These are phyloP conservation scores for Entomortierella chlamydospora DNA, from an alignment of 192 early-diverging fungal species.

Conservation along the genomic window DNA sequence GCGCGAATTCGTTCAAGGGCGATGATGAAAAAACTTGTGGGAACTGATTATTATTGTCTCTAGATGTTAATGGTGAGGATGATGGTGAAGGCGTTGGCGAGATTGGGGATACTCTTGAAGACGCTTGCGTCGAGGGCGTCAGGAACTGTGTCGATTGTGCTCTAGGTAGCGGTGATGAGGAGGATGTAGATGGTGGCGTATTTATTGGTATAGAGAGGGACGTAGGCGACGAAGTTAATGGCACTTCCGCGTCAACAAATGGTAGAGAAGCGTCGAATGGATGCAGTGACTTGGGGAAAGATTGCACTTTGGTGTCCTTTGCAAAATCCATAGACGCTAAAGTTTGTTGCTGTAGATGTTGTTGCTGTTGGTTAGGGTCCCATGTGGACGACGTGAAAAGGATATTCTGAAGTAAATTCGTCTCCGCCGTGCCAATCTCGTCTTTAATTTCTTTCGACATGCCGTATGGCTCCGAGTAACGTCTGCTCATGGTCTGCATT, in stretches of 20 bases:
- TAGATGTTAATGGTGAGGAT: constrained; percentile 4
- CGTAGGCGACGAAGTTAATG: background rate
- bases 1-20: background rate
- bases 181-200: background rate
- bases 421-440: background rate
- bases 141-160: background rate
- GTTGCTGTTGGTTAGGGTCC: background rate
- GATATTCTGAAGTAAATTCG: background rate
- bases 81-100: constrained; percentile 22
- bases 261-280: constrained; percentile 8
- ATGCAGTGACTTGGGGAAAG: background rate
- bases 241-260: background rate
- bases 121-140: background rate
- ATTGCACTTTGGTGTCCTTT: background rate
- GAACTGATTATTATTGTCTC: background rate
- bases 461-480: constrained; percentile 35
- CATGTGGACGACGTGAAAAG: background rate
- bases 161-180: background rate
- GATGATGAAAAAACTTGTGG: background rate
- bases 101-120: constrained; percentile 8
- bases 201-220: background rate
- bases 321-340: background rate
- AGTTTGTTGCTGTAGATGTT: background rate
- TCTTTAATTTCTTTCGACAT: background rate
- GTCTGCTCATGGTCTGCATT: constrained; percentile 15